Base-by-base conservation (phyloP, 1,284 basidiomycete genomes). In the Mycosarcoma mackinlayi region DNA sequence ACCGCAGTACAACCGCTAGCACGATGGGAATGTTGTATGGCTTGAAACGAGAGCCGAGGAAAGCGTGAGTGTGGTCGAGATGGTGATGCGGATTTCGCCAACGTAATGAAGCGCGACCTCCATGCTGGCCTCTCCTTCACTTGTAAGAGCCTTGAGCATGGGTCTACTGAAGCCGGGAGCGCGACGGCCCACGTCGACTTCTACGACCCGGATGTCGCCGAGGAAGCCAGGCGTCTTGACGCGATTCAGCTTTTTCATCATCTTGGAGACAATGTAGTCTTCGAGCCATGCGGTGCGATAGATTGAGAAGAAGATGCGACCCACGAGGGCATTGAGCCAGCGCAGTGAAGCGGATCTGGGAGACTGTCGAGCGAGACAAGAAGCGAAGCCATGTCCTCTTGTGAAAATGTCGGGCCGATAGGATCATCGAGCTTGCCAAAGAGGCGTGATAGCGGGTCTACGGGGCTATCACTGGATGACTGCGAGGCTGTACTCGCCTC, bases 61-160 rank as follows among this genome's bases (percentile, higher is more conserved):
- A 81, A 97, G 91, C 23, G 90, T 92, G 1, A 92, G 92, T 0
- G 90, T 91, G 1, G 94, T 92, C 76, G 92, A 89, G 27, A 97
- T 88, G 3, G 92, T 96, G 64, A 97, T 90, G 13, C 93, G 88
- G 21, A 97, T 84, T 76, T 93, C 91, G 44, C 93, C 93, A 71
- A 90, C 90, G 84, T 95, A 88, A 88, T 88, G 87, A 16, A 96
- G 83, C 63, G 91, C 90, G 8, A 94, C 59, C 76, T 97, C 94
- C 82, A 98, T 87, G 10, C 91, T 87, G 0, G 93, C 92, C 70
- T 95, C 92, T 18, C 96, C 95, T 65, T 95, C 92, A 64, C 89
- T 89, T 1, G 92, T 94, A 52, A 97, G 88, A 74, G 95, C 92
- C 84, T 98, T 98, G 58, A 98, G 87, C 94, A 98, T 97, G 1